These are phyloP conservation scores for Pestalotiopsis sp. DNA, from an alignment of 2,329 filamentous ascomycete genomes.

Conservation along the genomic window DNA sequence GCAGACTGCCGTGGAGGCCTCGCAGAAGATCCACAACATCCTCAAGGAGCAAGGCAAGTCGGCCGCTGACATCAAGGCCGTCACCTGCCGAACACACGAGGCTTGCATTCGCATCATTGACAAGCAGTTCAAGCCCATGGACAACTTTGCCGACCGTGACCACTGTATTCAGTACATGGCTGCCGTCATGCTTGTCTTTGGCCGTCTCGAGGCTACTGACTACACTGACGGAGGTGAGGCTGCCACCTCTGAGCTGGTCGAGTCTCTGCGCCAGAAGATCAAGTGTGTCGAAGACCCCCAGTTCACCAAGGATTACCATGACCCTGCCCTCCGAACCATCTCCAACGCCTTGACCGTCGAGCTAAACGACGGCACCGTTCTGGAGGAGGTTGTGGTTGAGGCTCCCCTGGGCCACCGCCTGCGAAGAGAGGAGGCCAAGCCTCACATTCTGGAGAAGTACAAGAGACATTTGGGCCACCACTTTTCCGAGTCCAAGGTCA, in stretches of 20 bases:
- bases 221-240: slow-evolving; percentile 93
- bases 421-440: slow-evolving; percentile 94
- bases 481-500: slow-evolving; percentile 74
- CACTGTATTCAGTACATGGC: slow-evolving; percentile 99
- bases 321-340: slow-evolving; percentile 91
- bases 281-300: slow-evolving; percentile 94
- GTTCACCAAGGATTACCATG: slow-evolving; percentile 94
- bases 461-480: slow-evolving; percentile 88
- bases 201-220: slow-evolving; percentile 89
- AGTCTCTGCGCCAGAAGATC: slow-evolving; percentile 91
- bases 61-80: slow-evolving; percentile 87
- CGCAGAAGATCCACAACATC: slow-evolving; percentile 83
- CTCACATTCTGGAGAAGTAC: slow-evolving; percentile 94
- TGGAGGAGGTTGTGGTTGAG: slow-evolving; percentile 90
- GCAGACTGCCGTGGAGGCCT: slow-evolving; percentile 95
- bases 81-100: slow-evolving; percentile 96
- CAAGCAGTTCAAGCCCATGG: slow-evolving; percentile 99
- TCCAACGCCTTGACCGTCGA: slow-evolving; percentile 95
- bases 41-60: slow-evolving; percentile 86
- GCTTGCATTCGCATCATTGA: slow-evolving; percentile 99
- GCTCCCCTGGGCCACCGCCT: slow-evolving; percentile 91
- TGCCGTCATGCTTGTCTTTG: slow-evolving; percentile 92
- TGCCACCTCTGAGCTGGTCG: slow-evolving; percentile 84
- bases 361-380: slow-evolving; percentile 88
- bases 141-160: slow-evolving; percentile 99